Base-by-base conservation (phyloP, 129 eudicot genomes). In the Gnaphalium uliginosum region DNA sequence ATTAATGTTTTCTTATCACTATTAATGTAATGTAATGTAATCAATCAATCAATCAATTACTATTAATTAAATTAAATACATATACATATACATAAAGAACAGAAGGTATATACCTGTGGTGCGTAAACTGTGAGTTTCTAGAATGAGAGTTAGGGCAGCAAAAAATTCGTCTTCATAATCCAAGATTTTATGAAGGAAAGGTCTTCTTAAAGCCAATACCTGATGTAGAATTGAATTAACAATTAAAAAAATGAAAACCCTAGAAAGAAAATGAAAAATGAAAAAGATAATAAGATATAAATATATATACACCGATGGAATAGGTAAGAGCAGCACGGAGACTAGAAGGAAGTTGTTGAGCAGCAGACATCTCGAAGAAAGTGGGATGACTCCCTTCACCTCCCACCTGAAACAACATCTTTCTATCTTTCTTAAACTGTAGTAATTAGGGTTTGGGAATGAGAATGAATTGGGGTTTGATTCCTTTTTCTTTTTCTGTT, bases 351-450 rank as follows among this genome's bases (percentile, higher is more conserved):
- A 95, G 96, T 85, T 95, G 99, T 83, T 95, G 99, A 37, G 99
- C 99, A 9, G 99, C 99, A 9, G 99, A 84, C 99, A 95, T 95
- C 96, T 95, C 99, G 82, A 95, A 95, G 88, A 95, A 95, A 74
- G 99, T 95, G 72, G 99, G 99, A 53, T 92, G 89, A 57, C 89
- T 89, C 71, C 99, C 99, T 84, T 91, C 90, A 54, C 97, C 99
- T 77, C 99, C 99, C 62, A 95, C 99, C 88, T 95, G 99, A 37
- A 95, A 95, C 92, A 95, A 84, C 99, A 94, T 94, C 85, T 66
- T 69, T 58, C 76, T 75, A 43, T 32, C 24, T 17, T 23, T 6
- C 18, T 66, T 56, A 65, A 30, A n/a, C 69, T 29, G n/a, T n/a
- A n/a, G 39, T 61, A 30, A 69, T 68, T 62, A 37, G 25, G 64